Conservation (phyloP, 2,329 filamentous ascomycete species). For the Botrytis hyacinthi region DNA sequence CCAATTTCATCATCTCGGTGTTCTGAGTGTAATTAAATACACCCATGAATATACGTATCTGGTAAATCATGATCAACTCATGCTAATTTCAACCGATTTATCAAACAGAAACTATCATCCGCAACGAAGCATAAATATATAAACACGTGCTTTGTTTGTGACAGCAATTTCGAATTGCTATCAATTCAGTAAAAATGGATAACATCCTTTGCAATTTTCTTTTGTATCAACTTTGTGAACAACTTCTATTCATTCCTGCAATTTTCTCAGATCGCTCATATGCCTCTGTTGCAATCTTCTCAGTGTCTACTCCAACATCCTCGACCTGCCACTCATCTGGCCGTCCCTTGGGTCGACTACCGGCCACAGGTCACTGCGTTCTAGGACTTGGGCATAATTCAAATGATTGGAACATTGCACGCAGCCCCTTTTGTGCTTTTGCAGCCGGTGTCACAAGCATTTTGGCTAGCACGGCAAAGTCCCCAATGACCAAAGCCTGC, state of each 20-base stretch:
- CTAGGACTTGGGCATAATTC: conserved; percentile 44
- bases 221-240: neutral
- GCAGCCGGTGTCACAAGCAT: conserved; percentile 49
- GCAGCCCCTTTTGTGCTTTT: conserved; percentile 35
- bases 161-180: neutral
- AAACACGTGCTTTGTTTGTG: neutral
- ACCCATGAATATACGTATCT: neutral
- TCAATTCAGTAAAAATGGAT: neutral
- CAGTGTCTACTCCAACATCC: conserved; percentile 39
- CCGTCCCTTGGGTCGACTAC: conserved; percentile 36
- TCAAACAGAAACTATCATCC: neutral
- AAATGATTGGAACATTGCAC: conserved; percentile 47
- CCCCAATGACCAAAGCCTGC: conserved; percentile 57
- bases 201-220: neutral
- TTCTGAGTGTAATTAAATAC: neutral
- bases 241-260: conserved; percentile 24
- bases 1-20: neutral
- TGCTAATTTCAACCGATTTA: neutral
- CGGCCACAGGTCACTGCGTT: conserved; percentile 20
- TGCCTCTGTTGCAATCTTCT: conserved; percentile 40
- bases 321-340: conserved; percentile 42
- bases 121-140: neutral
- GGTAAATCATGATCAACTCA: neutral
- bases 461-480: conserved; percentile 45
- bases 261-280: conserved; percentile 46